phyloP scores from a whole-genome alignment of 2,329 filamentous ascomycete species.

The Ophiosphaerella narmari region DNA sequence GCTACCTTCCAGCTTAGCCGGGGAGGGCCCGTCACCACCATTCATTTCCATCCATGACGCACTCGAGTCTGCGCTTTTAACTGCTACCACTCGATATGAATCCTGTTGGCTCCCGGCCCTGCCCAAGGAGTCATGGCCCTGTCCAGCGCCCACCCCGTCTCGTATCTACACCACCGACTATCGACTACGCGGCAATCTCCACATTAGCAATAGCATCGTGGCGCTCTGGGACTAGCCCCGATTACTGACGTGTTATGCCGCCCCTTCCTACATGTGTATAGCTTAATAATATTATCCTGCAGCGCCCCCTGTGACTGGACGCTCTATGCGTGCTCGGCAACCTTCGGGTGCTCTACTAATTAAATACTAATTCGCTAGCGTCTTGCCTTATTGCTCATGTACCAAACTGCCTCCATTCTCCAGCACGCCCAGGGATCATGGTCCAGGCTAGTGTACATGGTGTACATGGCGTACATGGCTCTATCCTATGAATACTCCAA shows the following conservation, averaged over 20 bases:
- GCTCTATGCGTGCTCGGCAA: too few relatives aligned
- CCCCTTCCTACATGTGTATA: not conserved
- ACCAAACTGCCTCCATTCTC: too few relatives aligned
- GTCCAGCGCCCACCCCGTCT: too few relatives aligned
- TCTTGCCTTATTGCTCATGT: too few relatives aligned
- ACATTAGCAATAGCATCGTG: not conserved
- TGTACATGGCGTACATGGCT: constrained; percentile 2
- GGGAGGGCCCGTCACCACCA: constrained; percentile 4
- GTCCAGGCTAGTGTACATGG: constrained; percentile 13
- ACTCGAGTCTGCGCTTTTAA: too few relatives aligned
- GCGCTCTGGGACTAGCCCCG: not conserved
- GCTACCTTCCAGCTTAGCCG: constrained; percentile 9
- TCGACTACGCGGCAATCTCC: constrained; percentile 1
- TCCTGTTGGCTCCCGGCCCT: not conserved
- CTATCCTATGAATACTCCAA: constrained; percentile 11
- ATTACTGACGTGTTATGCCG: not conserved
- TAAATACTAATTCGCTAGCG: too few relatives aligned
- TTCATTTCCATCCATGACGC: constrained; percentile 30
- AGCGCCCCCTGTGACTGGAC: too few relatives aligned
- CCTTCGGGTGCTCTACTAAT: too few relatives aligned
- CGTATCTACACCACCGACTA: too few relatives aligned
- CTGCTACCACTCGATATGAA: too few relatives aligned
- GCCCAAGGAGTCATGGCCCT: too few relatives aligned
- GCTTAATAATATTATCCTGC: too few relatives aligned
- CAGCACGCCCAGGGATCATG: constrained; percentile 2